Percentiles rank a stretch among this genome's conserved stretches.
Evolutionary conservation across 257 asterid genomes (phyloP).

Genomic region (Verbascum thapsus): DNA sequence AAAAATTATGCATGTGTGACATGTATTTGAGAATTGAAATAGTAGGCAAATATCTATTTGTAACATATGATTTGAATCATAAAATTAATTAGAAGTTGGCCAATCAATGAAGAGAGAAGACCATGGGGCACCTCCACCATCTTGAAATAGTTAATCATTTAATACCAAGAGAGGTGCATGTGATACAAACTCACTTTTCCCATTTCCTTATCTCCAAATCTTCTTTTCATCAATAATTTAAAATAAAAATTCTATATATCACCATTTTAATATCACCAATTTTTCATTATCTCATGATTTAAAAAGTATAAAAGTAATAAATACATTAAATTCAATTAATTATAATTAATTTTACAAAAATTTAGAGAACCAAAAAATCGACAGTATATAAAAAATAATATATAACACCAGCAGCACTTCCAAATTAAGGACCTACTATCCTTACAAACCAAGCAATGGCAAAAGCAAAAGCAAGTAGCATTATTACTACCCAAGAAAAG

Average conservation of each 20-base stretch:
- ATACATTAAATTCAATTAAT: no score
- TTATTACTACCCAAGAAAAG: constrained; percentile 13
- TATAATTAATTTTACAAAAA: no score
- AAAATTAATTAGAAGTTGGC: constrained; percentile 30
- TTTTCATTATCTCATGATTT: no score
- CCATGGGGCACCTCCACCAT: constrained; percentile 29
- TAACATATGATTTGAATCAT: no score
- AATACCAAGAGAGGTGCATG: constrained; percentile 42
- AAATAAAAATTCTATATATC: no score
- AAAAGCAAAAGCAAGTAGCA: constrained; percentile 30
- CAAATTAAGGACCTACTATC: constrained; percentile 46
- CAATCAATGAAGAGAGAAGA: constrained; percentile 20
- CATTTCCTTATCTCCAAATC: constrained; percentile 30
- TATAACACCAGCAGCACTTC: no score
- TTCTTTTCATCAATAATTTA: background rate
- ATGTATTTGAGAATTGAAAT: background rate
- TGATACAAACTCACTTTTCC: constrained; percentile 35
- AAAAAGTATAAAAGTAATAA: no score
- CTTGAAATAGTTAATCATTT: constrained; percentile 31
- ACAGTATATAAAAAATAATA: no score
- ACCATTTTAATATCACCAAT: no score
- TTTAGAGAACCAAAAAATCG: no score
- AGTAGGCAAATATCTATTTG: no score
- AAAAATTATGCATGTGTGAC: background rate
- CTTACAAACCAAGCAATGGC: constrained; percentile 32